Evolutionary conservation across 352 stramenopile species (phyloP).

Genomic region (Phytopythium ostracodes): DNA sequence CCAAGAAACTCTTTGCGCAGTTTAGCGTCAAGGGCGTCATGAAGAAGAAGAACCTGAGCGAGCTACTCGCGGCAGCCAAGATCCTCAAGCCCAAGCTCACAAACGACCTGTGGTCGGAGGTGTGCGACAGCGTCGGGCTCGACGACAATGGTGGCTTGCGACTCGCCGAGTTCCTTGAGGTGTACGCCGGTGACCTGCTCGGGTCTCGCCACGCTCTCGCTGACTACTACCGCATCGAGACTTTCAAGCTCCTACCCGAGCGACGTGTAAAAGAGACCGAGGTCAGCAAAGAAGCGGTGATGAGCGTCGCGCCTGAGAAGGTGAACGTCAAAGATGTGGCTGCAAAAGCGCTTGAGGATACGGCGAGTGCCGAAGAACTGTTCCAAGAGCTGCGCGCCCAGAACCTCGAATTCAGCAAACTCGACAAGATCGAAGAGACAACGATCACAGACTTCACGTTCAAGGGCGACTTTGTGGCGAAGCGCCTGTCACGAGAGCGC

Average conservation of each 20-base stretch:
- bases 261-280: conserved; percentile 21
- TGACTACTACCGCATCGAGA: conserved; percentile 57
- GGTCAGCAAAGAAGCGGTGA: conserved; percentile 35
- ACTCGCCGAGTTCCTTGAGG: conserved; percentile 33
- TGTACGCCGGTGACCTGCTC: conserved; percentile 33
- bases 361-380: conserved; percentile 40
- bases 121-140: conserved; percentile 34
- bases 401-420: conserved; percentile 45
- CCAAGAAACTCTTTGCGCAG: conserved; percentile 39
- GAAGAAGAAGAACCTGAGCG: conserved; percentile 34
- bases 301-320: conserved; percentile 43
- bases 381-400: conserved; percentile 39
- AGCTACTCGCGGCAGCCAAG: conserved; percentile 33
- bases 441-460: conserved; percentile 23
- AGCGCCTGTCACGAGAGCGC: conserved; percentile 20
- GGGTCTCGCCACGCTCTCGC: conserved; percentile 37
- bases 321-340: conserved; percentile 47
- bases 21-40: conserved; percentile 39
- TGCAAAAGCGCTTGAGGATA: conserved; percentile 34
- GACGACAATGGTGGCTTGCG: conserved; percentile 30
- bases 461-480: conserved; percentile 19
- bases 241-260: conserved; percentile 47
- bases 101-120: conserved; percentile 29
- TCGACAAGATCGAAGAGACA: conserved; percentile 28
- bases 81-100: conserved; percentile 39